A percentile compares a stretch with the other conserved stretches of the same genome.
These are phyloP conservation scores for Auriculariales sp. DNA, from an alignment of 768 basidiomycete genomes.

Conservation along the genomic window DNA sequence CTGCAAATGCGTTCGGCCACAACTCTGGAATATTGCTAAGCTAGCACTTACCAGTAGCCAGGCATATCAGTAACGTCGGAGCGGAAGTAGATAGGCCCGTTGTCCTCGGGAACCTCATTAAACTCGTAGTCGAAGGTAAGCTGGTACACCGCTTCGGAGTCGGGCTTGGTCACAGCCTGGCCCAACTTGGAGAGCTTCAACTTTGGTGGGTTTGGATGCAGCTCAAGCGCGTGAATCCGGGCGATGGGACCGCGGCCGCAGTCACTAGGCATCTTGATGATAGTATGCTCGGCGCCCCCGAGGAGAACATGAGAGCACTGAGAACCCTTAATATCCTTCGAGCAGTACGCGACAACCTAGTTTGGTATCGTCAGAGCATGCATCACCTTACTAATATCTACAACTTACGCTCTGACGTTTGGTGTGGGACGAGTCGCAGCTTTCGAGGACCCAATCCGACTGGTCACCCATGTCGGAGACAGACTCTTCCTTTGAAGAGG, in stretches of 20 bases:
- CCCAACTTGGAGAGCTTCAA: too few relatives aligned
- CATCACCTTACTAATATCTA: neutral
- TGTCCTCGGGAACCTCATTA: slow-evolving; percentile 1
- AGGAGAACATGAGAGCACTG: slow-evolving; percentile 3
- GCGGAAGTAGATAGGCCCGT: slow-evolving; percentile 1
- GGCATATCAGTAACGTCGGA: neutral
- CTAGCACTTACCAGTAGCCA: neutral
- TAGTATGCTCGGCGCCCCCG: slow-evolving; percentile 2
- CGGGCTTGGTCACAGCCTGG: too few relatives aligned
- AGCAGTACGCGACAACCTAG: slow-evolving; percentile 5
- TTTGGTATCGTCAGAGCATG: neutral
- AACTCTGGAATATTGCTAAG: neutral
- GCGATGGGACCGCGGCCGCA: slow-evolving; percentile 2
- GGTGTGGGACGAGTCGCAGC: neutral
- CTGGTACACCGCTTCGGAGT: neutral
- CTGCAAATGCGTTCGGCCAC: neutral
- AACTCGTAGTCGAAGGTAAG: slow-evolving; percentile 5
- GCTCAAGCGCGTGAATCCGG: neutral
- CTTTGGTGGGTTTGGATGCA: neutral
- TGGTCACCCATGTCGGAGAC: neutral
- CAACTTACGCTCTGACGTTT: neutral
- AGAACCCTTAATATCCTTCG: neutral
- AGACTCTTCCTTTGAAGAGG: neutral
- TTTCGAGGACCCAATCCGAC: slow-evolving; percentile 2
- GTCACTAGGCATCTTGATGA: slow-evolving; percentile 2